Conservation (phyloP, 805 yeast genomes). For the Myxozyma kluyveri region DNA sequence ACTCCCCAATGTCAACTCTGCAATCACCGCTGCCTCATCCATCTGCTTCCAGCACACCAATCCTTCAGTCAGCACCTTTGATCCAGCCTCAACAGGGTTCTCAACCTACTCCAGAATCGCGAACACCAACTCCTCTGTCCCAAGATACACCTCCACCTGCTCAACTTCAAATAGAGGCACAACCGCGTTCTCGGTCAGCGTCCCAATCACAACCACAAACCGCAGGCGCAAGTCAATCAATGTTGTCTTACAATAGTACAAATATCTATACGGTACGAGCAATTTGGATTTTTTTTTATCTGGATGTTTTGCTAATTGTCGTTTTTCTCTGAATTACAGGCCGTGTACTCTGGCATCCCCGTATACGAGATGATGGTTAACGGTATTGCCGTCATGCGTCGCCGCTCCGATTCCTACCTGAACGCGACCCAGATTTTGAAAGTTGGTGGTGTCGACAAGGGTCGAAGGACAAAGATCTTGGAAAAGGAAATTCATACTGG, state of each 20-base stretch:
- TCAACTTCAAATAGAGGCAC: no score
- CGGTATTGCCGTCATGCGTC: constrained; percentile 65
- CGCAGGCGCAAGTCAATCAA: constrained; percentile 1
- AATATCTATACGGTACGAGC: constrained; percentile 23
- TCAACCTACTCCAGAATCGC: constrained; percentile 14
- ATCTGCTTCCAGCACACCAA: neutral
- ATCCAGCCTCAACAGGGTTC: neutral
- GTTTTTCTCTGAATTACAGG: constrained; percentile 32
- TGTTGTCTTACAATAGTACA: neutral
- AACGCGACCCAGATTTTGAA: constrained; percentile 72
- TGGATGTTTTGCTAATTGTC: no score
- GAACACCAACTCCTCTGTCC: constrained; percentile 23
- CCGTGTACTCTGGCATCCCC: constrained; percentile 62
- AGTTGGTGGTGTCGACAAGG: constrained; percentile 65
- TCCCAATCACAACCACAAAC: no score
- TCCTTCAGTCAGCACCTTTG: neutral
- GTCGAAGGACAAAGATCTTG: constrained; percentile 59
- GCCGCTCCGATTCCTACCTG: constrained; percentile 61
- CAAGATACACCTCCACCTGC: constrained; percentile 29
- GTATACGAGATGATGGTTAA: constrained; percentile 59
- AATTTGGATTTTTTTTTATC: neutral
- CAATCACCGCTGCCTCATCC: neutral
- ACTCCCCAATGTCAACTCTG: neutral
- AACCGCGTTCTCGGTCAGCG: no score
- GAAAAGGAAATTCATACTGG: constrained; percentile 64